Evolutionary conservation across 805 yeast genomes (phyloP).

Genomic region (Ogataea kodamae): DNA sequence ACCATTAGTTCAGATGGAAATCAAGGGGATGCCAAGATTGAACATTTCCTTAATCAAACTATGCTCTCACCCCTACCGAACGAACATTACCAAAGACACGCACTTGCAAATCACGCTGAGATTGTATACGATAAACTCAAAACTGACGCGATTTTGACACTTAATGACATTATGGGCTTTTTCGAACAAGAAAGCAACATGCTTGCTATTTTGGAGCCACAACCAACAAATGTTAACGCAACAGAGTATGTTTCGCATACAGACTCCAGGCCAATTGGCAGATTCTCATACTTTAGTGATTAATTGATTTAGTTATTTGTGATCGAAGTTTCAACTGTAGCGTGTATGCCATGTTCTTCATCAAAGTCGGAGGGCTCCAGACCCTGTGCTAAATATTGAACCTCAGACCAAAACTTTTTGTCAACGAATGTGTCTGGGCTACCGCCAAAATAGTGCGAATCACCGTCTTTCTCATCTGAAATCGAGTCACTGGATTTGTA

Average conservation of each 20-base stretch:
- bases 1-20: conserved; percentile 44
- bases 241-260: too few species aligned
- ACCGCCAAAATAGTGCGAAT: conserved; percentile 10
- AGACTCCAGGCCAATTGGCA: conserved; percentile 1
- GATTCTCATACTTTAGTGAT: conserved; percentile 1
- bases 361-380: conserved; percentile 25
- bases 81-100: conserved; percentile 29
- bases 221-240: neutral
- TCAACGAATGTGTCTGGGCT: conserved; percentile 24
- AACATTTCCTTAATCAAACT: conserved; percentile 32
- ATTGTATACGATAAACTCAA: conserved; percentile 29
- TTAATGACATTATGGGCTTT: neutral
- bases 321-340: conserved; percentile 19
- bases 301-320: conserved; percentile 1
- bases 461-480: conserved; percentile 15
- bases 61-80: conserved; percentile 23
- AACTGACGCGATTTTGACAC: neutral
- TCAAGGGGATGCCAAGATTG: conserved; percentile 40
- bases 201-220: neutral
- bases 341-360: conserved; percentile 16
- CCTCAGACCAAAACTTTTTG: conserved; percentile 30
- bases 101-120: conserved; percentile 31
- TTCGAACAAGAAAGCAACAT: neutral
- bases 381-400: conserved; percentile 29
- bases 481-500: conserved; percentile 9